phyloP scores from a whole-genome alignment of 306 rosid genomes.

The Sicyos baderoa region DNA sequence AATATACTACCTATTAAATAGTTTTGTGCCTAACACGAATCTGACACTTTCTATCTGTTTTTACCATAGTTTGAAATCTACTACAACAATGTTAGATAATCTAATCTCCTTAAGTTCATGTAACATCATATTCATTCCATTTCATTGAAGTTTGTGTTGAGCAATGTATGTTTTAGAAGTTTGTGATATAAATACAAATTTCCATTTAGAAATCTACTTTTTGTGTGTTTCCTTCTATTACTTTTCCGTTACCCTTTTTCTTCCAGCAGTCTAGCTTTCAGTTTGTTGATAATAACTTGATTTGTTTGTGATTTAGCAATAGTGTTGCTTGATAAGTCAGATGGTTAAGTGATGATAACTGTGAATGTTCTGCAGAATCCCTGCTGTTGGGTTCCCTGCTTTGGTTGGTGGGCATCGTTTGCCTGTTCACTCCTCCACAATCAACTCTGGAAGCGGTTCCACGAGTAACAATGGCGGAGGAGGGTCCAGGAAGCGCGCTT shows the following conservation, averaged over 20 bases:
- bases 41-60: neutral
- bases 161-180: neutral
- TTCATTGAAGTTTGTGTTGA: neutral
- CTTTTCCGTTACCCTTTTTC: neutral
- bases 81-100: neutral
- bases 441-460: constrained; percentile 29
- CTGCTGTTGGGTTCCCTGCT: constrained; percentile 99
- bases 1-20: neutral
- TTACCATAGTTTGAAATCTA: neutral
- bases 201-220: neutral
- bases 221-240: neutral
- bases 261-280: neutral
- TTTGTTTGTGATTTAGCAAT: neutral
- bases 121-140: neutral
- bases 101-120: neutral
- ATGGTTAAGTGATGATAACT: constrained; percentile 19
- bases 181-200: neutral
- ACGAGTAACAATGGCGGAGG: constrained; percentile 31
- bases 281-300: neutral
- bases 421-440: constrained; percentile 48
- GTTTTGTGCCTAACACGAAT: constrained; percentile 1
- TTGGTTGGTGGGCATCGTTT: constrained; percentile 69
- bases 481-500: constrained; percentile 42
- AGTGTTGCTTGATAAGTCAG: neutral
- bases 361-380: constrained; percentile 57